Evolutionary conservation across 768 basidiomycete species (phyloP).

Genomic region (Leccinum barrowsii): DNA sequence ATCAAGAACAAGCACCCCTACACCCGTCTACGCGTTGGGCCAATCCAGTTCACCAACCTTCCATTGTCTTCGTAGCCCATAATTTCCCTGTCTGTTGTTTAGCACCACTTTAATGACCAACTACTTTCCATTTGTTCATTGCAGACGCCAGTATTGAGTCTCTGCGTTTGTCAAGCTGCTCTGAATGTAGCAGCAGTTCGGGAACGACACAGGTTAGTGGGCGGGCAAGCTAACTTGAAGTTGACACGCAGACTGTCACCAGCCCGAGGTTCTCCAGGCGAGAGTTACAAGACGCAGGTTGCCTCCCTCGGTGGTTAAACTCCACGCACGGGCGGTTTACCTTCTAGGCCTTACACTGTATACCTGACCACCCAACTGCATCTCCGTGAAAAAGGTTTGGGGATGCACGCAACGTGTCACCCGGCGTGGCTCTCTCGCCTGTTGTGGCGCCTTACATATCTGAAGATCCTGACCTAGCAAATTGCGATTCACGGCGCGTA

Average conservation of each 20-base stretch:
- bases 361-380: not conserved
- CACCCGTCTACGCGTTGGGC: conserved; percentile 90
- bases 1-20: conserved; percentile 93
- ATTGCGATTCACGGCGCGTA: not conserved
- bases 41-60: conserved; percentile 52
- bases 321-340: not conserved
- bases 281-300: not conserved
- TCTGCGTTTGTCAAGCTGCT: not conserved
- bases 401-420: not conserved
- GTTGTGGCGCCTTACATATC: not conserved
- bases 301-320: not conserved
- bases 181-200: not conserved
- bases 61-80: conserved; percentile 26
- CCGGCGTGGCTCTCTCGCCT: not conserved
- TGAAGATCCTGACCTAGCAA: not conserved
- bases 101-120: conserved; percentile 3
- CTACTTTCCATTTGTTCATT: not conserved
- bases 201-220: not conserved
- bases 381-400: not conserved
- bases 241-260: not conserved
- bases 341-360: not conserved
- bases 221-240: not conserved
- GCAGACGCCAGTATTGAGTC: not conserved
- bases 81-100: not conserved
- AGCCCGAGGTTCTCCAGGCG: not conserved